phyloP scores from a whole-genome alignment of 768 basidiomycete species.

The Collybiopsis luxurians region DNA sequence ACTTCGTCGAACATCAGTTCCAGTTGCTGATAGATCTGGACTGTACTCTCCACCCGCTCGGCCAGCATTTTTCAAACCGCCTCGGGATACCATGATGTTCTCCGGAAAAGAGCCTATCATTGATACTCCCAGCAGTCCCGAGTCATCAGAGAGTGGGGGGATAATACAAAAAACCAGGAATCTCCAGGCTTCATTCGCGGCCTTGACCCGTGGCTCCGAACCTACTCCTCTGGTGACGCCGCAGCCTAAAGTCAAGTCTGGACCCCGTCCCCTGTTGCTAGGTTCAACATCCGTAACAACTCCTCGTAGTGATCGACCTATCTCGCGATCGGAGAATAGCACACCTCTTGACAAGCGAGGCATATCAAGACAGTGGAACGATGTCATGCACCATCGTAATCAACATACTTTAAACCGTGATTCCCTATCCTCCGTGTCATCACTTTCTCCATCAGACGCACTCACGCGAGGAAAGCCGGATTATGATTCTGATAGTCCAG shows the following conservation, averaged over 20 bases:
- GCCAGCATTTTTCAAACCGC: slow-evolving; percentile 55
- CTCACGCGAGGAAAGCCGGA: slow-evolving; percentile 41
- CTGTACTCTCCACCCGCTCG: slow-evolving; percentile 54
- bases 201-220: slow-evolving; percentile 32
- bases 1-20: slow-evolving; percentile 38
- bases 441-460: slow-evolving; percentile 57
- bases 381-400: slow-evolving; percentile 38
- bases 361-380: slow-evolving; percentile 41
- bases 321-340: slow-evolving; percentile 32
- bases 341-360: slow-evolving; percentile 27
- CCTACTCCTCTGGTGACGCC: slow-evolving; percentile 19
- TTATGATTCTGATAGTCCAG: slow-evolving; percentile 51
- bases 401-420: slow-evolving; percentile 40
- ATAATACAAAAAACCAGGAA: slow-evolving; percentile 35
- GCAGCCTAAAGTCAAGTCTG: slow-evolving; percentile 41
- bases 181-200: slow-evolving; percentile 41
- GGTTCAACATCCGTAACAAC: slow-evolving; percentile 48
- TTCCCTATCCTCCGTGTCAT: slow-evolving; percentile 65
- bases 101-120: slow-evolving; percentile 24
- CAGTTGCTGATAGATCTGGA: slow-evolving; percentile 31
- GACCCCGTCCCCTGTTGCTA: slow-evolving; percentile 66
- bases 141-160: slow-evolving; percentile 26
- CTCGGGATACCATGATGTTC: slow-evolving; percentile 52
- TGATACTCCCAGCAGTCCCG: slow-evolving; percentile 32
- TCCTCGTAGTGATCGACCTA: slow-evolving; percentile 18